phyloP scores from a whole-genome alignment of 306 rosid species.

The Gastrolobium bilobum region DNA sequence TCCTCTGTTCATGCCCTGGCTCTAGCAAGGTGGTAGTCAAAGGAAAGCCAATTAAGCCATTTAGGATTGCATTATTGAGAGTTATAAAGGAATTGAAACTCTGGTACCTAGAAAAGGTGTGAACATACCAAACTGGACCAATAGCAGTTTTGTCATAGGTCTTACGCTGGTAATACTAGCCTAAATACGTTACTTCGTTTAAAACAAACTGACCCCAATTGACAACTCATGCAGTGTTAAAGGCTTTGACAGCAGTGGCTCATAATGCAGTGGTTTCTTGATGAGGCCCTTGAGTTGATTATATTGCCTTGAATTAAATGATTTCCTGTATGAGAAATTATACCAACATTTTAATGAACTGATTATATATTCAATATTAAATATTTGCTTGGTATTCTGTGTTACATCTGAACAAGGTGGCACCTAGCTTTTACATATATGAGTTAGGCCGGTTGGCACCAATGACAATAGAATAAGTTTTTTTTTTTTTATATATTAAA shows the following conservation, averaged over 20 bases:
- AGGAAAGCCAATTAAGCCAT: conserved; percentile 40
- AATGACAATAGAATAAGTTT: too few relatives aligned
- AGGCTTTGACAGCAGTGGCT: conserved; percentile 36
- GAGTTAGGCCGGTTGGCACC: conserved; percentile 54
- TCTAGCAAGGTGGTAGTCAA: conserved; percentile 35
- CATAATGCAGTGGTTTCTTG: conserved; percentile 19
- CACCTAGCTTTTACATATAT: conserved; percentile 29
- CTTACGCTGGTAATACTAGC: conserved; percentile 19
- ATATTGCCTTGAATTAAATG: conserved; percentile 2
- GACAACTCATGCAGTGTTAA: conserved; percentile 24
- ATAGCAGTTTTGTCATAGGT: conserved; percentile 21
- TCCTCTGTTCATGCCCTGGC: conserved; percentile 5
- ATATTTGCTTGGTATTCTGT: neutral
- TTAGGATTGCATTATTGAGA: conserved; percentile 47
- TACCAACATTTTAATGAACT: conserved; percentile 40
- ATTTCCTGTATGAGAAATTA: conserved; percentile 18
- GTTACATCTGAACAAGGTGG: conserved; percentile 15
- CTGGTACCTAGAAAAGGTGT: conserved; percentile 35
- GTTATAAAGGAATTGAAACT: conserved; percentile 36
- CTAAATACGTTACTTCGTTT: conserved; percentile 7
- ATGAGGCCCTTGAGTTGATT: conserved; percentile 40
- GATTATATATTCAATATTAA: conserved; percentile 14
- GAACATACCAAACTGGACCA: conserved; percentile 43
- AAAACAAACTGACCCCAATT: conserved; percentile 33
- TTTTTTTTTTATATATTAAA: too few relatives aligned